Conservation (phyloP, 2,329 filamentous ascomycete species). For the Colletotrichum scovillei region DNA sequence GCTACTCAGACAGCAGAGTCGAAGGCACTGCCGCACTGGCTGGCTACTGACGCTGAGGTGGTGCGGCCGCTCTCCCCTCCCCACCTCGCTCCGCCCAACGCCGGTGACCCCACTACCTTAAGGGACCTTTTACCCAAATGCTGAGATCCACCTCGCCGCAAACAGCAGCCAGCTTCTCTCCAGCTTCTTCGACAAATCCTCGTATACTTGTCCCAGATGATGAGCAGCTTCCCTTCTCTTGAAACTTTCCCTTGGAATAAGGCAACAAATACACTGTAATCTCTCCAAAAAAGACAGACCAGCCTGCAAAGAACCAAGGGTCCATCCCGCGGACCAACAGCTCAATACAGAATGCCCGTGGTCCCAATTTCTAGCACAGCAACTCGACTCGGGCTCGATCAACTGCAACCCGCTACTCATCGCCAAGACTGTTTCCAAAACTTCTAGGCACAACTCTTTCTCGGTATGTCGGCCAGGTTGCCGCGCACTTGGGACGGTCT, state of each 20-base stretch:
- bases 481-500: slow-evolving; percentile 2
- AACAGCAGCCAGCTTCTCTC: not conserved
- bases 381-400: not conserved
- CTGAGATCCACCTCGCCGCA: not conserved
- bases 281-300: no score
- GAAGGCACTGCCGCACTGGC: slow-evolving; percentile 3
- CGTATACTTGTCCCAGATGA: no score
- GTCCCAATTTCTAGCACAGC: not conserved
- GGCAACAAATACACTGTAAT: no score
- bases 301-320: no score
- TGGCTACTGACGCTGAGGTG: slow-evolving; percentile 10
- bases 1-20: not conserved
- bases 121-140: not conserved
- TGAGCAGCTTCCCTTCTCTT: no score
- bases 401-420: no score
- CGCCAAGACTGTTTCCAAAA: slow-evolving; percentile 4
- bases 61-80: not conserved
- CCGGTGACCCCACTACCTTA: not conserved
- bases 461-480: not conserved
- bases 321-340: no score
- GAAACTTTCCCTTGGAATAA: no score
- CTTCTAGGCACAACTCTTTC: not conserved
- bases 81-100: not conserved
- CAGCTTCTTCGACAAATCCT: not conserved
- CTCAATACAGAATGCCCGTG: no score